Evolutionary conservation across 129 eudicot species (phyloP).

Genomic region (Glebionis coronaria): DNA sequence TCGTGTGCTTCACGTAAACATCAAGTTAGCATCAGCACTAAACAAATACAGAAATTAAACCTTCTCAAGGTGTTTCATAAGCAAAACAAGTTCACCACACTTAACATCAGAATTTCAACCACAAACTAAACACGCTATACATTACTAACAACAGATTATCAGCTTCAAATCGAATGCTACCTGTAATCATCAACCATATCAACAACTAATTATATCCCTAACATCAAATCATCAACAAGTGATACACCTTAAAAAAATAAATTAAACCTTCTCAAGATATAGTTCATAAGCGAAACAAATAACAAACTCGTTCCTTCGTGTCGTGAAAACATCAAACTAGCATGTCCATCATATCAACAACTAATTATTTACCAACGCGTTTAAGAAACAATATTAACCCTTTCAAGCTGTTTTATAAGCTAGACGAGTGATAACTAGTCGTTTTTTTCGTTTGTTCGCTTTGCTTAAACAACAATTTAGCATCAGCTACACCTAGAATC

Average conservation of each 20-base stretch:
- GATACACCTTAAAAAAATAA: not conserved
- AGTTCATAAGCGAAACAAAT: not conserved
- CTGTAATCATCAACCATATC: not conserved
- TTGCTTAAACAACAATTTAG: too few relatives aligned
- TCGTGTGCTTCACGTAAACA: too few relatives aligned
- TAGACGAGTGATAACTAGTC: conserved; percentile 63
- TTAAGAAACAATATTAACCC: too few relatives aligned
- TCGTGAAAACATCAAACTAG: too few relatives aligned
- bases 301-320: not conserved
- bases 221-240: not conserved
- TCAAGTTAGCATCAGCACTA: too few relatives aligned
- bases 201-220: not conserved
- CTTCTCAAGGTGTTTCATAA: conserved; percentile 93
- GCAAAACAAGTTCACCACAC: conserved; percentile 43
- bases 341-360: too few relatives aligned
- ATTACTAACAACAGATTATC: not conserved
- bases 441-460: conserved; percentile 85
- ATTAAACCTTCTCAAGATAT: not conserved
- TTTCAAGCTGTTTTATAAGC: conserved; percentile 31
- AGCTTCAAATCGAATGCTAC: not conserved
- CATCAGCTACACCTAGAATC: too few relatives aligned
- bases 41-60: conserved; percentile 23
- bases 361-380: too few relatives aligned
- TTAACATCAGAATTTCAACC: too few relatives aligned
- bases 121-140: too few relatives aligned